phyloP scores from a whole-genome alignment of 73 alveolate genomes.

The Tetrahymena malaccensis region DNA sequence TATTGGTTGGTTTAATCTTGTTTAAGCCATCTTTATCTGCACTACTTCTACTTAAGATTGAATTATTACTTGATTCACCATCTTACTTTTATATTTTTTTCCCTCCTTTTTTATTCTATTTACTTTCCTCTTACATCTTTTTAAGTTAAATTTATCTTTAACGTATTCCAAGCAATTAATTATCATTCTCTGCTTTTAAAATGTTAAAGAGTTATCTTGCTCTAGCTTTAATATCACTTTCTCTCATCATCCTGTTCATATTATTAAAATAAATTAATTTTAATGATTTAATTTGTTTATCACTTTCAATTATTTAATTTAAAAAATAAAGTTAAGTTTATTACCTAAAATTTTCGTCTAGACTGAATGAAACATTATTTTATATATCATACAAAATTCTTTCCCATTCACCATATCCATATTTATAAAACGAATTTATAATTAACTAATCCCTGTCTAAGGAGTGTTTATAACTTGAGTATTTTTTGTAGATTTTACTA shows the following conservation, averaged over 20 bases:
- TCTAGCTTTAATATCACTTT: neutral
- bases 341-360: neutral
- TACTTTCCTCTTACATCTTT: neutral
- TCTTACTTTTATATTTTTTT: neutral
- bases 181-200: neutral
- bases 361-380: neutral
- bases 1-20: neutral
- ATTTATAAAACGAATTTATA: neutral
- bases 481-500: neutral
- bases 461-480: neutral
- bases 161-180: neutral
- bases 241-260: neutral
- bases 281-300: too few species aligned
- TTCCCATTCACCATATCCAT: neutral
- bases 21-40: neutral
- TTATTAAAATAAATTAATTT: neutral
- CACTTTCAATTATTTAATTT: neutral
- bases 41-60: neutral
- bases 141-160: neutral
- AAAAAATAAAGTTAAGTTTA: neutral
- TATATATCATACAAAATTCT: neutral
- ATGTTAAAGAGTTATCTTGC: neutral
- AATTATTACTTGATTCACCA: neutral
- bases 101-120: neutral
- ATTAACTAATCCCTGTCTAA: neutral